Evolutionary conservation across 2,329 filamentous ascomycete genomes (phyloP).

Genomic region (Orbilia oligospora): DNA sequence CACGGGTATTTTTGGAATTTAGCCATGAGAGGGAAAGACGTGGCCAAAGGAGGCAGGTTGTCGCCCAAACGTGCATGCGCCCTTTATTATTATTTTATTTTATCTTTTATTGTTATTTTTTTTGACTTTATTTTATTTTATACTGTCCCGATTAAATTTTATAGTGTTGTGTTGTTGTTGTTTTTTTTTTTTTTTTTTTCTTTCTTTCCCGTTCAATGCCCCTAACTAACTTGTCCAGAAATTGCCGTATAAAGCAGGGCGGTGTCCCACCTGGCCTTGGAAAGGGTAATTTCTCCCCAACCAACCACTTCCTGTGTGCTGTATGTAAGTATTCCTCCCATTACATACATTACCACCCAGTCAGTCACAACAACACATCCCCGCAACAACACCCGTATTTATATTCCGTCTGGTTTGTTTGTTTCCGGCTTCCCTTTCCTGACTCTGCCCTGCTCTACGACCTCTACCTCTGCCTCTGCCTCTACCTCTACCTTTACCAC

Average conservation of each 20-base stretch:
- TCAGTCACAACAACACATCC: neutral
- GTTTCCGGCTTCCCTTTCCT: neutral
- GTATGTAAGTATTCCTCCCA: too few relatives aligned
- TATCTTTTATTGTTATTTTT: slow-evolving; percentile 9
- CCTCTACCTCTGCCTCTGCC: too few relatives aligned
- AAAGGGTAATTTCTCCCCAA: slow-evolving; percentile 41
- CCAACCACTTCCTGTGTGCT: slow-evolving; percentile 11
- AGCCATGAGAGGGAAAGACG: slow-evolving; percentile 29
- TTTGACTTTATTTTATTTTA: too few relatives aligned
- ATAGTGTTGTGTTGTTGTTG: neutral
- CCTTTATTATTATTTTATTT: slow-evolving; percentile 12
- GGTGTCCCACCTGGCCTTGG: slow-evolving; percentile 25
- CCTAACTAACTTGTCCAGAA: too few relatives aligned
- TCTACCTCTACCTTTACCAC: too few relatives aligned
- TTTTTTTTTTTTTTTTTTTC: neutral
- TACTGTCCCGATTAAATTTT: too few relatives aligned
- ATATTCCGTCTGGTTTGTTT: neutral
- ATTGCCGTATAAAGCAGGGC: slow-evolving; percentile 44
- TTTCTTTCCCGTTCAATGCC: too few relatives aligned
- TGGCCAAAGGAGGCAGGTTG: slow-evolving; percentile 36
- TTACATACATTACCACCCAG: too few relatives aligned
- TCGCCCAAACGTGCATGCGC: slow-evolving; percentile 17
- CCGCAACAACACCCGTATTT: slow-evolving; percentile 1
- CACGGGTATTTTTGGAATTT: slow-evolving; percentile 41
- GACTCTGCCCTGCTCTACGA: too few relatives aligned